Conservation (phyloP, 306 rosid genomes). For the Prunus fruticosa region DNA sequence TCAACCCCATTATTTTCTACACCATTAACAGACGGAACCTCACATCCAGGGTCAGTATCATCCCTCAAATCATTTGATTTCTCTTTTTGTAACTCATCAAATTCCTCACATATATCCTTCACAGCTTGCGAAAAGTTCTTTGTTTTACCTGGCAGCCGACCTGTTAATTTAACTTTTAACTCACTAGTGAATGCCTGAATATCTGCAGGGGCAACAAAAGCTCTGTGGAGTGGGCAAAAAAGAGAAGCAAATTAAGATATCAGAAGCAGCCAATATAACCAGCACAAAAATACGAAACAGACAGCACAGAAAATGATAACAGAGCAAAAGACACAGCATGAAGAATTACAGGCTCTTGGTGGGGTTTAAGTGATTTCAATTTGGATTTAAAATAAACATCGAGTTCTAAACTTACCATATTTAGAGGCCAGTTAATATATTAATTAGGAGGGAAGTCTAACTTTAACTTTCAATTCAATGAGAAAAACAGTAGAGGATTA, state of each 20-base stretch:
- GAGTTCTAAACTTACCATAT: background rate
- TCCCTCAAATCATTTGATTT: slow-evolving; percentile 54
- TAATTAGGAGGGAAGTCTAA: background rate
- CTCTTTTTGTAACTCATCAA: slow-evolving; percentile 70
- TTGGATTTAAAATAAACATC: background rate
- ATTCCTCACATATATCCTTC: slow-evolving; percentile 79
- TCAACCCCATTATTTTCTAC: slow-evolving; percentile 35
- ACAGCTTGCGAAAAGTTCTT: slow-evolving; percentile 84
- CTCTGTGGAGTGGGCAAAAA: slow-evolving; percentile 51
- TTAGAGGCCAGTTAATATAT: background rate
- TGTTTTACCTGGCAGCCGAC: slow-evolving; percentile 73
- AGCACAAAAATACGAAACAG: background rate
- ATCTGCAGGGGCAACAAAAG: slow-evolving; percentile 93
- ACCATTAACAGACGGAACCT: slow-evolving; percentile 58
- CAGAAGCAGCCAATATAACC: background rate
- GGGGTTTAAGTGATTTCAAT: background rate
- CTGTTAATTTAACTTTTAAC: slow-evolving; percentile 60
- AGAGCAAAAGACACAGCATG: background rate
- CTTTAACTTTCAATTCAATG: background rate
- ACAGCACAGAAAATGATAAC: background rate
- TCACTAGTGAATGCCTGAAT: slow-evolving; percentile 79
- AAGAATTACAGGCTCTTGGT: background rate
- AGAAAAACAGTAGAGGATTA: background rate
- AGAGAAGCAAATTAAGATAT: slow-evolving; percentile 21
- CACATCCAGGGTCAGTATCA: slow-evolving; percentile 59